These are phyloP conservation scores for Hemisphaericaspora xylofermentans DNA, from an alignment of 1,139 yeast species.

Conservation along the genomic window DNA sequence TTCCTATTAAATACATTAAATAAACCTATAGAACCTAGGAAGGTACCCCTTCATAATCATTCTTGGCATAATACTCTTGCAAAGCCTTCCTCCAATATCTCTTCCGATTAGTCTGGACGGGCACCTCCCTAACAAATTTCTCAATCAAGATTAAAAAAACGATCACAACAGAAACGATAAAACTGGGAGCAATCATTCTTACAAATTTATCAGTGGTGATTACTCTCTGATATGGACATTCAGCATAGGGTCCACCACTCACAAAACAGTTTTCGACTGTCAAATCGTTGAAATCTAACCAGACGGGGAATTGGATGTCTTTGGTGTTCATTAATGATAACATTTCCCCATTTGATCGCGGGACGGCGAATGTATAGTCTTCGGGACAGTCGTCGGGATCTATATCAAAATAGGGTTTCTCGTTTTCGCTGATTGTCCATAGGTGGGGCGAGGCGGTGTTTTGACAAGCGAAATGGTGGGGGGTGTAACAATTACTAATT, in stretches of 20 bases:
- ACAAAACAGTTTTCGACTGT: conserved; percentile 81
- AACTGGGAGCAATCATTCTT: conserved; percentile 65
- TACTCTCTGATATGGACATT: conserved; percentile 71
- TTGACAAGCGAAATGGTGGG: conserved; percentile 57
- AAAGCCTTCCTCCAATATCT: conserved; percentile 40
- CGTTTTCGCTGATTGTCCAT: conserved; percentile 46
- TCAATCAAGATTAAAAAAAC: conserved; percentile 42
- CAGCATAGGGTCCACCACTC: conserved; percentile 73
- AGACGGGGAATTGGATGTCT: conserved; percentile 40
- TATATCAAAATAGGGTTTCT: conserved; percentile 53
- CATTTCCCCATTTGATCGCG: conserved; percentile 47
- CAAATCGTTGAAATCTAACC: conserved; percentile 86
- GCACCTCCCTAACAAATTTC: conserved; percentile 32
- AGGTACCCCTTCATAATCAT: conserved; percentile 49
- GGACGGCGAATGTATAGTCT: conserved; percentile 54
- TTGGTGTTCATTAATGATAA: conserved; percentile 28
- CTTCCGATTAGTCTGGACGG: conserved; percentile 43
- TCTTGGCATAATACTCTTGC: conserved; percentile 35
- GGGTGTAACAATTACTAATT: conserved; percentile 63
- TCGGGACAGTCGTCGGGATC: conserved; percentile 46
- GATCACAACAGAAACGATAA: conserved; percentile 53
- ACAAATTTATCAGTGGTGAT: conserved; percentile 58
- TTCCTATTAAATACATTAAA: not conserved
- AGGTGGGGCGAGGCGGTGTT: conserved; percentile 33
- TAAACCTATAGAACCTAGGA: conserved; percentile 18